phyloP scores from a whole-genome alignment of 1,284 basidiomycete genomes.

The Fomitopsis palustris region DNA sequence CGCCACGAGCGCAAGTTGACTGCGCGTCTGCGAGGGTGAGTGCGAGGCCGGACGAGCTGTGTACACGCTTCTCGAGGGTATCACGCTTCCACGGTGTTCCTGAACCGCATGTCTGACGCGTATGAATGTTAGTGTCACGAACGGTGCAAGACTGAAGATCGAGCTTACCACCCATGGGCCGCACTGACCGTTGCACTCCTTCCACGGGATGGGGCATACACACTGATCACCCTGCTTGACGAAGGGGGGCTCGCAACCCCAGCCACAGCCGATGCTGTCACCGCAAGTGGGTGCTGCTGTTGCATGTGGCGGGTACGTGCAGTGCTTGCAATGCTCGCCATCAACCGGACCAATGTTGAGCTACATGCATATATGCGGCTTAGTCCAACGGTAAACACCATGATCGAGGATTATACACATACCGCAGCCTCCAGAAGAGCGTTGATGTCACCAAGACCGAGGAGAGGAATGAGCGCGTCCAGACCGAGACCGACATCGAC shows the following conservation, averaged over 20 bases:
- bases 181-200: conserved; percentile 11
- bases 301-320: conserved; percentile 40
- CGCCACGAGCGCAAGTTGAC: conserved; percentile 7
- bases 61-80: neutral
- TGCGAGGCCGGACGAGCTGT: neutral
- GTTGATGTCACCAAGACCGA: conserved; percentile 16
- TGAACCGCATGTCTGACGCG: conserved; percentile 1
- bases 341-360: conserved; percentile 2
- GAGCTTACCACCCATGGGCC: conserved; percentile 9
- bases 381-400: too few species aligned
- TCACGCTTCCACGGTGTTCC: neutral
- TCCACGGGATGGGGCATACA: conserved; percentile 34
- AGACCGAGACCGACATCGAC: conserved; percentile 16
- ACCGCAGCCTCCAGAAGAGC: conserved; percentile 18
- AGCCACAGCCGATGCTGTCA: conserved; percentile 38
- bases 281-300: conserved; percentile 30
- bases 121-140: neutral
- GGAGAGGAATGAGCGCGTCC: conserved; percentile 12
- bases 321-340: conserved; percentile 16
- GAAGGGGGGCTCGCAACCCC: conserved; percentile 38
- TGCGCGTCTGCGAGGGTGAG: conserved; percentile 9
- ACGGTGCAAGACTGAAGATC: too few species aligned
- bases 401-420: neutral
- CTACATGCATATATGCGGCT: neutral
- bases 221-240: conserved; percentile 32